Percentiles rank a stretch among this genome's conserved stretches.
Conservation (phyloP, 495 filamentous ascomycete species). For the Podospora tetraspora region DNA sequence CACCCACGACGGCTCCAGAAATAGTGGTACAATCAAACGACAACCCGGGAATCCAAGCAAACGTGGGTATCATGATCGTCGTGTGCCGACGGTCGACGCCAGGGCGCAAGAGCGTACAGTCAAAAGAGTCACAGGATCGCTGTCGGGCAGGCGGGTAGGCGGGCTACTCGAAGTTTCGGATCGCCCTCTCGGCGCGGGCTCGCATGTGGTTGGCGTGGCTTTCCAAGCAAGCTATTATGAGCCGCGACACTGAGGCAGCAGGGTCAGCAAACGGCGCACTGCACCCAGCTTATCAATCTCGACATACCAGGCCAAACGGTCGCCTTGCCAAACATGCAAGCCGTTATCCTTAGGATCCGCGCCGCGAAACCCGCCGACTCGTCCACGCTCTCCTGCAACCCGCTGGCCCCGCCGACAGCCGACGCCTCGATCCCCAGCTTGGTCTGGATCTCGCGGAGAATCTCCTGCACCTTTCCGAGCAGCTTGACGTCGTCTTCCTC, state of each 20-base stretch:
- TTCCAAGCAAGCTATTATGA: constrained; percentile 84
- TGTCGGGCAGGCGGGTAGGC: not conserved
- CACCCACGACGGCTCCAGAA: not conserved
- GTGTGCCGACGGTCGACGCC: not conserved
- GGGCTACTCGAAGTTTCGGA: constrained; percentile 25
- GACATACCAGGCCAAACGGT: constrained; percentile 86
- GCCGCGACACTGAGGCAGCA: constrained; percentile 59
- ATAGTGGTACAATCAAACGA: constrained; percentile 6
- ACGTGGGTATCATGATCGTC: constrained; percentile 18
- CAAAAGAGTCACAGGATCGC: not conserved
- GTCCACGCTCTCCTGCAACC: constrained; percentile 41
- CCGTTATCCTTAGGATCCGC: constrained; percentile 81
- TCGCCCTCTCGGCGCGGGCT: constrained; percentile 60
- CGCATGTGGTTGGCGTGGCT: constrained; percentile 76
- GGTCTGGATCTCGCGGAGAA: constrained; percentile 69
- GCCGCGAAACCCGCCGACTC: constrained; percentile 70
- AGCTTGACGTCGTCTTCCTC: constrained; percentile 91
- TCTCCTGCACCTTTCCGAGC: constrained; percentile 75
- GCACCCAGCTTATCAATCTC: not conserved
- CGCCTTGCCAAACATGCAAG: constrained; percentile 82
- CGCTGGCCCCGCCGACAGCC: constrained; percentile 9
- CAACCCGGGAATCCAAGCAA: not conserved
- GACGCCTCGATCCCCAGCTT: constrained; percentile 63
- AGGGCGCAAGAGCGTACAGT: not conserved
- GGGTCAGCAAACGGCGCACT: constrained; percentile 11